Base-by-base conservation (phyloP, 495 filamentous ascomycete species). In the Cercophora newfieldiana region DNA sequence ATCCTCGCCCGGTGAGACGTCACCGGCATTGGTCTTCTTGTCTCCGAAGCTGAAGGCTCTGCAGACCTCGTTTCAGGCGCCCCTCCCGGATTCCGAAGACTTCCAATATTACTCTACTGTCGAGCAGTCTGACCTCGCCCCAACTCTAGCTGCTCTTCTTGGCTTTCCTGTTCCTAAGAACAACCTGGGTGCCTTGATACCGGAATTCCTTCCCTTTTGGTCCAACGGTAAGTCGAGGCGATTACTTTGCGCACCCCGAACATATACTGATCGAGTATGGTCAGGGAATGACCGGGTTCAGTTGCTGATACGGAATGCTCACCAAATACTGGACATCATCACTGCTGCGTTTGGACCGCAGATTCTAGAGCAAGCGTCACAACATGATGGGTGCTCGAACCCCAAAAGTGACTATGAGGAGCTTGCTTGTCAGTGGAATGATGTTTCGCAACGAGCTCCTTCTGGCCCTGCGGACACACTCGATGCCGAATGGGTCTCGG, bases 131-230 rank as follows among this genome's bases (percentile, higher is more conserved):
- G 95, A 99, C 78, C 83, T 98, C 63, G 91, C 90, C 2, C 93
- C 95, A 2, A 96, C 94, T 0, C 76, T 99, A n/a, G 92, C 90
- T 30, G 91, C 88, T 4, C 78, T 98, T 30, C 82, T 99, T 47
- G 93, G 93, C 6, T 87, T 98, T 68, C 94, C 96, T 0, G 83
- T 97, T 19, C 91, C 95, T n/a, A 84, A 89, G 77, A 99, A 99
- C 71, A 98, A 90, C 69, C 78, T 98, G 0, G 95, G 95, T 1
- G 88, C 93, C 19, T 90, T 97, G 60, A 95, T 98, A 59, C 83
- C 88, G 3, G 85, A 90, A 7, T 85, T 98, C 67, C 78, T 97
- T 10, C 77, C 78, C 2, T 85, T 97, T 70, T 98, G 93, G 93
- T 59, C 79, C 4, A 72, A 77, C n/a, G 72, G 81, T 78, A 71